Conservation (phyloP, 169 alveolate genomes). For the Plasmodium reichenowi region DNA sequence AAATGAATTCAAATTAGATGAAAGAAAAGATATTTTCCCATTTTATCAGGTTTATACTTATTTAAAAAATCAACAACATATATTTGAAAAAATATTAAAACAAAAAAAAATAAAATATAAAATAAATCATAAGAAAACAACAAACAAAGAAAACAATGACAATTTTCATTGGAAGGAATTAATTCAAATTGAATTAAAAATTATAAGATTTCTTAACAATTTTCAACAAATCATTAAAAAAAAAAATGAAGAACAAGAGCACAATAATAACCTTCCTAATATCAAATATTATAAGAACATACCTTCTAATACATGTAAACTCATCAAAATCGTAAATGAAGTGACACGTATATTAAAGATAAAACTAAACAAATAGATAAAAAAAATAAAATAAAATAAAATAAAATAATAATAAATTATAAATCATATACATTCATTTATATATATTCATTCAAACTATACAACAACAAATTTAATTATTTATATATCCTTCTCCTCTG, state of each 20-base stretch:
- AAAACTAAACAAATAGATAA: neutral
- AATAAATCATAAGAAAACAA: neutral
- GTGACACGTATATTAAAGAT: conserved; percentile 8
- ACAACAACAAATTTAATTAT: too few relatives aligned
- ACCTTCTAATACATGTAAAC: neutral
- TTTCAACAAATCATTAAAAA: conserved; percentile 40
- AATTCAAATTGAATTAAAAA: conserved; percentile 23
- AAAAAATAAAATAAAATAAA: neutral
- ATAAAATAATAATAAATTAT: neutral
- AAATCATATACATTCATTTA: too few relatives aligned
- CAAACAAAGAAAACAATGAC: too few relatives aligned
- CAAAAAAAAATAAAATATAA: conserved; percentile 20
- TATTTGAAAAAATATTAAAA: conserved; percentile 23
- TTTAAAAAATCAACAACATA: conserved; percentile 24
- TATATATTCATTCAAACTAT: too few relatives aligned
- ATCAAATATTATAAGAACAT: neutral
- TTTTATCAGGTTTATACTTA: conserved; percentile 21
- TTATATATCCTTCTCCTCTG: neutral
- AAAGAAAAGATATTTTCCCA: conserved; percentile 7
- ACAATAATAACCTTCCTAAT: neutral
- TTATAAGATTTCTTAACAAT: conserved; percentile 34
- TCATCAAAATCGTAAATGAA: conserved; percentile 4
- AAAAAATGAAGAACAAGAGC: neutral
- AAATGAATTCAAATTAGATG: conserved; percentile 1
- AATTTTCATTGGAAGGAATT: conserved; percentile 24